These are phyloP conservation scores for Manihot esculenta DNA, from an alignment of 441 rosid genomes.

Conservation along the genomic window DNA sequence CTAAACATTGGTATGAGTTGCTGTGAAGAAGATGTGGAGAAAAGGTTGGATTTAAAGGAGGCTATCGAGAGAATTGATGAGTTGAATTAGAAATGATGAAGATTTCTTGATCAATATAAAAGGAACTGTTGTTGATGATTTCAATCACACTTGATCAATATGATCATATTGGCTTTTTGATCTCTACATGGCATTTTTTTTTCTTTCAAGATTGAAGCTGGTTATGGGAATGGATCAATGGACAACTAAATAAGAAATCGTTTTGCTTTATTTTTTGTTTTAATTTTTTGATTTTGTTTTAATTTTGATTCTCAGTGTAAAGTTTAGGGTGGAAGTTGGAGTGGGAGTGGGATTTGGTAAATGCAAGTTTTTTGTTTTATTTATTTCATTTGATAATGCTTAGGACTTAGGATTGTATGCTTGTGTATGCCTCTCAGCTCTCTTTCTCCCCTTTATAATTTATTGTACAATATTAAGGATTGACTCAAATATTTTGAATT, in stretches of 20 bases:
- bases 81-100: constrained; percentile 40
- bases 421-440: not conserved
- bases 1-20: constrained; percentile 82
- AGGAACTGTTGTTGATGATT: constrained; percentile 35
- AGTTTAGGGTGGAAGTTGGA: constrained; percentile 1
- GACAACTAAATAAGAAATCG: no score
- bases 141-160: constrained; percentile 24
- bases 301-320: not conserved
- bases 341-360: not conserved
- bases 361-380: constrained; percentile 4
- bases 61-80: constrained; percentile 54
- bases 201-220: not conserved
- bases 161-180: not conserved
- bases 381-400: not conserved
- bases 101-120: constrained; percentile 36
- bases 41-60: constrained; percentile 54
- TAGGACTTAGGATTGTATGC: constrained; percentile 10
- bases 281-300: no score
- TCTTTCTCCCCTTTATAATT: not conserved
- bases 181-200: no score
- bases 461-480: no score
- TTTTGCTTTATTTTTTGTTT: no score
- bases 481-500: no score
- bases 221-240: not conserved
- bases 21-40: constrained; percentile 59